Evolutionary conservation across 2,329 filamentous ascomycete species (phyloP), one percentile per base, ranked within the genome.

Genomic region (Fragosphaeria purpurea): DNA sequence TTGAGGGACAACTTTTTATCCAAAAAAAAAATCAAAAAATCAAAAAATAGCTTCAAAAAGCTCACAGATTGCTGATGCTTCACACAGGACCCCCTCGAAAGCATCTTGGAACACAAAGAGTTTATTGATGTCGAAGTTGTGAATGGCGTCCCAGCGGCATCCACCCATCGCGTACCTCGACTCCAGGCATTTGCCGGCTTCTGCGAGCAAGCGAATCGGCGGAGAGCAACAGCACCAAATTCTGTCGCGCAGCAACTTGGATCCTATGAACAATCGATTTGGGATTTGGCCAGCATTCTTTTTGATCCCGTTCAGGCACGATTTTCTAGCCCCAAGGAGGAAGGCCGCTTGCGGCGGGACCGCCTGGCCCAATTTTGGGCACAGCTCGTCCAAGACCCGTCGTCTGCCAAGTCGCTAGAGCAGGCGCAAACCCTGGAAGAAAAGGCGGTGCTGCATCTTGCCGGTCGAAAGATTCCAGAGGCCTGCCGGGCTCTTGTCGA

Each of bases 241-340:
- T 61, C 66, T 40, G 54, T 70, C 13, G 73, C 55, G 4, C 49
- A 52, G 39, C 48, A 49, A 32, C 49, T 54, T 3, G 55, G 57
- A 49, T 65, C 70, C 22, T 79, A 88, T 51, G 88, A 94, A 66
- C 80, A 82, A 60, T 73, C 81, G 11, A 81, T 93, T 1, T 98
- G 94, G 93, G 79, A 88, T 54, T 73, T 98, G 38, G 84, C 88
- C 1, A 86, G 86, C 51, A 83, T 96, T 39, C 75, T 98, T 4
- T 98, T 95, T 61, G 89, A 95, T 57, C 73, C 82, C n/a, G 55
- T 80, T 9, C 70, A 70, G 12, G 62, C 75, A 34, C 66, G 70
- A 3, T 52, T 33, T 7, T 33, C 65, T 3, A 69, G 74, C 1
- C 59, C 70, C 9, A 61, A 66, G 0, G 59, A 64, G 5, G 64